These are phyloP conservation scores for Macrotyloma uniflorum DNA, from an alignment of 306 rosid genomes.

Conservation along the genomic window DNA sequence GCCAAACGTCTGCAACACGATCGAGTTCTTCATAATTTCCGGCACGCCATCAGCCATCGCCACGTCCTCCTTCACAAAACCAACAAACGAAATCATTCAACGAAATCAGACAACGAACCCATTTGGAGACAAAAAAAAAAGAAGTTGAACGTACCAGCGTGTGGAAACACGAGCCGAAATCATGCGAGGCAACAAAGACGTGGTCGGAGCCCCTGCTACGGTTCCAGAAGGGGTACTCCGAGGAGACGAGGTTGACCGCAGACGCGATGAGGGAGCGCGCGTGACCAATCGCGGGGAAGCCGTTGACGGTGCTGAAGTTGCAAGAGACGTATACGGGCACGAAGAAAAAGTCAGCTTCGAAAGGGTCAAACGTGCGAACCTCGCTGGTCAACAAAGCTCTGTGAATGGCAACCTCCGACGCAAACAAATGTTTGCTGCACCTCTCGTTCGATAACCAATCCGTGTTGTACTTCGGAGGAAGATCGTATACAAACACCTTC, in stretches of 20 bases:
- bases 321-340: slow-evolving; percentile 97
- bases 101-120: background rate
- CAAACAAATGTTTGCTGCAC: slow-evolving; percentile 77
- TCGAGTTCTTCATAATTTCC: slow-evolving; percentile 67
- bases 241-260: slow-evolving; percentile 58
- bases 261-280: slow-evolving; percentile 77
- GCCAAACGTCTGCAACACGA: slow-evolving; percentile 89
- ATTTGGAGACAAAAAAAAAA: background rate
- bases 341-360: slow-evolving; percentile 88
- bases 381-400: slow-evolving; percentile 70
- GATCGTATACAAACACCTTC: slow-evolving; percentile 72
- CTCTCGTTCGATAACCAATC: slow-evolving; percentile 72
- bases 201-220: slow-evolving; percentile 81
- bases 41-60: slow-evolving; percentile 85
- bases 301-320: slow-evolving; percentile 88
- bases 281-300: slow-evolving; percentile 95
- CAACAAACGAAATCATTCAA: background rate
- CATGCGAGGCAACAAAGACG: slow-evolving; percentile 91
- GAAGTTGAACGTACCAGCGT: slow-evolving; percentile 53
- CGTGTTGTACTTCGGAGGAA: slow-evolving; percentile 73
- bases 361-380: slow-evolving; percentile 72
- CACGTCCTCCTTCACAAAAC: slow-evolving; percentile 66
- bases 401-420: slow-evolving; percentile 92
- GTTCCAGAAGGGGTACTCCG: slow-evolving; percentile 71
- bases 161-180: slow-evolving; percentile 90